Percentiles rank a stretch among this genome's conserved stretches.
phyloP scores from a whole-genome alignment of 2,329 filamentous ascomycete species.

The Ceratocystis smalleyi region DNA sequence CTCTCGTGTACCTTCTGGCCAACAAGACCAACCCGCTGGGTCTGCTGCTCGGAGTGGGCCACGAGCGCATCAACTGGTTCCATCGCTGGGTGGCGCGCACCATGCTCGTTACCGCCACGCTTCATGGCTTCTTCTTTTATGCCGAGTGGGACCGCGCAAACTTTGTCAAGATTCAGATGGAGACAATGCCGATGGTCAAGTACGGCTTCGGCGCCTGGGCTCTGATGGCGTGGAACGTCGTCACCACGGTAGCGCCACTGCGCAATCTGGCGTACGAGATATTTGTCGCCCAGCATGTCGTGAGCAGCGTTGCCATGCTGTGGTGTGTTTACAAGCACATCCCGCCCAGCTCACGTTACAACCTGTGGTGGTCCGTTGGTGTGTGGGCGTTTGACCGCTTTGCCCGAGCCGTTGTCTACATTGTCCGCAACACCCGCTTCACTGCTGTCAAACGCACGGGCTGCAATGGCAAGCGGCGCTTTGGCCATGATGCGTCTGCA shows the following conservation, averaged over 20 bases:
- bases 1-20: conserved; percentile 46
- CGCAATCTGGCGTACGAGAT: conserved; percentile 53
- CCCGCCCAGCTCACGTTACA: conserved; percentile 41
- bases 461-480: conserved; percentile 32
- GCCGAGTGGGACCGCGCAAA: conserved; percentile 45
- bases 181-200: conserved; percentile 47
- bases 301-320: conserved; percentile 44
- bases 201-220: conserved; percentile 54
- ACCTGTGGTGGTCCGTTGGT: conserved; percentile 50
- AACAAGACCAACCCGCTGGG: conserved; percentile 46
- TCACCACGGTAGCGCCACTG: conserved; percentile 48
- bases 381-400: conserved; percentile 47
- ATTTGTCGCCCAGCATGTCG: conserved; percentile 53
- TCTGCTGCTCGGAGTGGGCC: conserved; percentile 44
- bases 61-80: conserved; percentile 58
- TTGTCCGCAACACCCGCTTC: conserved; percentile 38
- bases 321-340: conserved; percentile 50
- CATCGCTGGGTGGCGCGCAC: conserved; percentile 58
- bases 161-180: conserved; percentile 42
- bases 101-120: conserved; percentile 50
- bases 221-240: conserved; percentile 47
- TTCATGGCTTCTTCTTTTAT: conserved; percentile 58
- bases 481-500: conserved; percentile 39
- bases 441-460: conserved; percentile 22
- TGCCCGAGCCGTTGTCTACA: conserved; percentile 33